phyloP scores from a whole-genome alignment of 2,329 filamentous ascomycete genomes.

The Apiospora aurea region DNA sequence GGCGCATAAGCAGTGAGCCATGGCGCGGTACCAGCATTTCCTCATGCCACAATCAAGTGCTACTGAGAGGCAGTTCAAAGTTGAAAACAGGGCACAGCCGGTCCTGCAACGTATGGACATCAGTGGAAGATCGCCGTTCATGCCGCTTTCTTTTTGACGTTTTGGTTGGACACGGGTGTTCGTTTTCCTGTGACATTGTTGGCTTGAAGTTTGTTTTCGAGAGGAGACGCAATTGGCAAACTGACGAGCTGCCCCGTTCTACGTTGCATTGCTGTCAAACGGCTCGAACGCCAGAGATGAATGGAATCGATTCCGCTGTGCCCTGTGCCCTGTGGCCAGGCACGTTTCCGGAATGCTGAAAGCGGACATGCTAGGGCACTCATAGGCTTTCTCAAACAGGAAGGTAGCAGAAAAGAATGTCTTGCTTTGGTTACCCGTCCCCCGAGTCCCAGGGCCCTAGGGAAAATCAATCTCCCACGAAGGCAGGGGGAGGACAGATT shows the following conservation, averaged over 20 bases:
- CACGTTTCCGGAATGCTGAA: background rate
- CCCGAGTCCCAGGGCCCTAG: background rate
- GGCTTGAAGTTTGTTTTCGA: background rate
- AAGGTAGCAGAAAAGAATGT: conserved; percentile 12
- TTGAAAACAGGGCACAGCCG: background rate
- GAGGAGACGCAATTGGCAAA: background rate
- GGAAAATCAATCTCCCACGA: background rate
- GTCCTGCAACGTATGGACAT: background rate
- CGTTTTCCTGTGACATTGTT: background rate
- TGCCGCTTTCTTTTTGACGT: background rate
- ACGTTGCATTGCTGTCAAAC: background rate
- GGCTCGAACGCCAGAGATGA: background rate
- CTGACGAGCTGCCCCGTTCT: background rate
- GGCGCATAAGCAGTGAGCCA: background rate
- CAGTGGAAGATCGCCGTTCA: background rate
- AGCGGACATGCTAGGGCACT: background rate
- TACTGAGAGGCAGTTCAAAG: background rate
- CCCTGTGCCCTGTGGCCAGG: no score
- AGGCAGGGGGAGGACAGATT: background rate
- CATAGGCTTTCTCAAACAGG: background rate
- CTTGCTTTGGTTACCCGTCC: background rate
- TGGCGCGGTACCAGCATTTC: background rate
- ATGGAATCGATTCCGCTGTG: background rate
- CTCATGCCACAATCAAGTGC: background rate
- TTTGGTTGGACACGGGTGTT: background rate